phyloP scores from a whole-genome alignment of 768 basidiomycete species.

The Rubroboletus pulcherrimus region DNA sequence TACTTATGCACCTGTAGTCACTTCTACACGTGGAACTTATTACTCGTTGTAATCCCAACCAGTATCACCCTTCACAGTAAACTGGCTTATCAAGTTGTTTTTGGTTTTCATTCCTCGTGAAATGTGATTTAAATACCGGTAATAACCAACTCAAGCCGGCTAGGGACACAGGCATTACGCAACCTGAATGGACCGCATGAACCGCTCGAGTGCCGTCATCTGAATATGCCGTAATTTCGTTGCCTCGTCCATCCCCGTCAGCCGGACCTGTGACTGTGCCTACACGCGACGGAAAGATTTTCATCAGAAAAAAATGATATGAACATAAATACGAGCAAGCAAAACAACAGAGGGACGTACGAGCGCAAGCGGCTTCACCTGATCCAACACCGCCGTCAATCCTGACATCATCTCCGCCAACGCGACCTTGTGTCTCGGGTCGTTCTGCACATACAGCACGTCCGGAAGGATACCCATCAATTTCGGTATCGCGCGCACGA shows the following conservation, averaged over 20 bases:
- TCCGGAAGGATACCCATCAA: conserved; percentile 69
- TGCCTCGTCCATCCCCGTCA: conserved; percentile 49
- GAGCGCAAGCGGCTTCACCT: conserved; percentile 54
- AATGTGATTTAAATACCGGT: conserved; percentile 19
- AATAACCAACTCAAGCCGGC: conserved; percentile 11
- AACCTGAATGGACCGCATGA: conserved; percentile 53
- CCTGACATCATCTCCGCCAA: conserved; percentile 67
- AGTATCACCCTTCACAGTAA: neutral
- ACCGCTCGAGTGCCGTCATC: conserved; percentile 59
- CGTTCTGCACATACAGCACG: conserved; percentile 51
- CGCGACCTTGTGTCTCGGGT: conserved; percentile 67
- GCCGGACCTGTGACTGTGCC: conserved; percentile 43
- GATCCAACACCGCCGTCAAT: conserved; percentile 58
- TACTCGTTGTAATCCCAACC: neutral
- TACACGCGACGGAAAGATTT: conserved; percentile 7
- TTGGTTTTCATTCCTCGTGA: neutral
- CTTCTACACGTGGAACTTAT: neutral
- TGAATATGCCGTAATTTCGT: conserved; percentile 62
- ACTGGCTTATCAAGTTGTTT: neutral
- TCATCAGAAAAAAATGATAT: neutral
- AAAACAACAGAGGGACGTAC: conserved; percentile 37
- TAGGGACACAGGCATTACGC: conserved; percentile 19
- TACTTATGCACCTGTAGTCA: neutral
- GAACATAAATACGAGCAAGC: neutral
- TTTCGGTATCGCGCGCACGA: conserved; percentile 57